phyloP scores from a whole-genome alignment of 2,329 filamentous ascomycete species.

The Ophiostoma piceae region DNA sequence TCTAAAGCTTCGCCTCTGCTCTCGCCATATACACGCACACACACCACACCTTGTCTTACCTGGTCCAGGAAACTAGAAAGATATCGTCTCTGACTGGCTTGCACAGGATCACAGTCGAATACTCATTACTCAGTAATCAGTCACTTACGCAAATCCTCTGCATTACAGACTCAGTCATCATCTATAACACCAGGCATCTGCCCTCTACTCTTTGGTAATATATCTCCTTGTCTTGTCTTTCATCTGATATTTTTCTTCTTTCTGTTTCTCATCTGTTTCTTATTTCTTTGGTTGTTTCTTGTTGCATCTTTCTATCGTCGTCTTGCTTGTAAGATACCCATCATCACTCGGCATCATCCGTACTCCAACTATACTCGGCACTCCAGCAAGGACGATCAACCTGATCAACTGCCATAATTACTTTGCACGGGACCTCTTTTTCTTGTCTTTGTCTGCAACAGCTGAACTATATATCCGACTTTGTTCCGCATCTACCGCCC shows the following conservation, averaged over 20 bases:
- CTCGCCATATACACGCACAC: not conserved
- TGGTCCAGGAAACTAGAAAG: not conserved
- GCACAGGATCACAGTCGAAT: not conserved
- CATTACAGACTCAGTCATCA: not conserved
- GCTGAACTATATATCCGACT: not conserved
- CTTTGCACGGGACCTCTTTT: not conserved
- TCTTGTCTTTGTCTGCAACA: not conserved
- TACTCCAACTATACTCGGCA: not conserved
- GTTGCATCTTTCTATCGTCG: not conserved
- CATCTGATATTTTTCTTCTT: not conserved
- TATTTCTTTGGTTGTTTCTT: not conserved
- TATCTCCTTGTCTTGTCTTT: not conserved
- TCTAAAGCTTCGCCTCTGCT: not conserved
- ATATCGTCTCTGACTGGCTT: not conserved
- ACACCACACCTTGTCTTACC: not conserved
- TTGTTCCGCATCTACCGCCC: not conserved
- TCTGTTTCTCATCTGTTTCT: not conserved
- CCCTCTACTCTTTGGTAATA: slow-evolving; percentile 9
- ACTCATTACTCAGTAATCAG: too few species aligned
- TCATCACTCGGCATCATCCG: not conserved
- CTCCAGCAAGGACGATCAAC: not conserved
- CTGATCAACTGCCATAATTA: not conserved
- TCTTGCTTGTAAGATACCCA: not conserved
- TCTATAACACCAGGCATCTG: not conserved
- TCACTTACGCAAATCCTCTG: not conserved